Evolutionary conservation across 2,329 filamentous ascomycete species (phyloP).

Genomic region (Calonectria pseudoturangicola): DNA sequence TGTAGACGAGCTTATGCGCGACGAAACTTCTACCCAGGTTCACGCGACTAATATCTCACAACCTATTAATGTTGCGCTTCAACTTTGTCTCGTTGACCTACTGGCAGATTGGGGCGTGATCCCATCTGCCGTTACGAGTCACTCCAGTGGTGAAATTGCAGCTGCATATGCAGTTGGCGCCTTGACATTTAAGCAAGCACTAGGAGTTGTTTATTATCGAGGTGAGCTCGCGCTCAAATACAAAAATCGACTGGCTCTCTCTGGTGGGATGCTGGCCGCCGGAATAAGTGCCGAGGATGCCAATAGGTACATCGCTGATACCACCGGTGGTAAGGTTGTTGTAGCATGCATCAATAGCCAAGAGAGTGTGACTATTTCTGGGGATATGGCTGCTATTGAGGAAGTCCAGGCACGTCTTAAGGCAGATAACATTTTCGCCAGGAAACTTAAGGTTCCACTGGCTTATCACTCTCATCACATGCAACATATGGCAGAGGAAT

Average conservation of each 20-base stretch:
- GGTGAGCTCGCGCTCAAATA: slow-evolving; percentile 16
- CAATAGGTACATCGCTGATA: slow-evolving; percentile 3
- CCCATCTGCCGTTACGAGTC: slow-evolving; percentile 3
- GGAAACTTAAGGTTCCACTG: slow-evolving; percentile 4
- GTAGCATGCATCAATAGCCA: slow-evolving; percentile 16
- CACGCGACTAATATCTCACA: slow-evolving; percentile 16
- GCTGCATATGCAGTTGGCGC: slow-evolving; percentile 11
- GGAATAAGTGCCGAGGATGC: slow-evolving; percentile 2
- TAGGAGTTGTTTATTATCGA: slow-evolving; percentile 1
- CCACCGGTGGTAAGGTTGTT: not conserved
- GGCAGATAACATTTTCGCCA: slow-evolving; percentile 5
- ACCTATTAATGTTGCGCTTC: slow-evolving; percentile 10
- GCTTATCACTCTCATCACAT: slow-evolving; percentile 18
- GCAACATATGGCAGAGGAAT: slow-evolving; percentile 19
- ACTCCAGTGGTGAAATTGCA: slow-evolving; percentile 19
- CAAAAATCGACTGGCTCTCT: slow-evolving; percentile 2
- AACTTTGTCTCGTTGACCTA: slow-evolving; percentile 16
- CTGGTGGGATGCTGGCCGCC: slow-evolving; percentile 10
- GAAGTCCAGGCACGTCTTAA: slow-evolving; percentile 2
- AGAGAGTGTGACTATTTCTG: slow-evolving; percentile 3
- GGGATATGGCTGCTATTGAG: slow-evolving; percentile 4
- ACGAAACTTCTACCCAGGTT: not conserved
- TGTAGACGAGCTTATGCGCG: slow-evolving; percentile 5
- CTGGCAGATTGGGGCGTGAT: not conserved
- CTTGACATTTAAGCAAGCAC: slow-evolving; percentile 13